phyloP scores from a whole-genome alignment of 129 eudicot genomes.

The Pulicaria dysenterica region DNA sequence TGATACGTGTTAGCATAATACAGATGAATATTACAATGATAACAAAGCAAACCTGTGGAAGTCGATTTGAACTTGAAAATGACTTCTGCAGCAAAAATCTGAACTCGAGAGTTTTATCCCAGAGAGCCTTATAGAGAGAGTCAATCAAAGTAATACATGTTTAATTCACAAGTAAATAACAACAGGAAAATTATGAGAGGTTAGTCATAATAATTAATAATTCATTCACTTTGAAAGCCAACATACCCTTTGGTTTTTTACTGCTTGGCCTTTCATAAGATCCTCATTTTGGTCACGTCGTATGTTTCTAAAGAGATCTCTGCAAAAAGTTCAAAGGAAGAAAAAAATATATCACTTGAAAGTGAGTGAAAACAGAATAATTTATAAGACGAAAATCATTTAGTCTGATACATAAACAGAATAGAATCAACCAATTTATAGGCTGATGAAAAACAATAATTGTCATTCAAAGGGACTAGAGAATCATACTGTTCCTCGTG shows the following conservation, averaged over 20 bases:
- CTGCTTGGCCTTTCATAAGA: conserved; percentile 80
- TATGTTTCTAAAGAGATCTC: conserved; percentile 65
- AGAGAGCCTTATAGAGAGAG: conserved; percentile 71
- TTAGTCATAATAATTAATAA: background rate
- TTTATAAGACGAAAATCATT: too few species aligned
- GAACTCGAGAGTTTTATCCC: conserved; percentile 93
- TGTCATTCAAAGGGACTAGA: background rate
- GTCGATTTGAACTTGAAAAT: conserved; percentile 70
- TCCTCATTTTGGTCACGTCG: conserved; percentile 77
- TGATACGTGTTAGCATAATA: conserved; percentile 2
- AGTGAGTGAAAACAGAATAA: too few species aligned
- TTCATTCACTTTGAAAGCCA: background rate
- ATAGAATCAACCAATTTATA: background rate
- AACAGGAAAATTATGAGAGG: background rate
- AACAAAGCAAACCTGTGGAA: conserved; percentile 69
- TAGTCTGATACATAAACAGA: background rate
- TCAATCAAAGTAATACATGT: background rate
- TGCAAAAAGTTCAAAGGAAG: conserved; percentile 23
- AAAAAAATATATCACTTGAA: background rate
- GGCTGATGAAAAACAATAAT: background rate
- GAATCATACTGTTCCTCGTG: conserved; percentile 76
- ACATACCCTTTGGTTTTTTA: conserved; percentile 80
- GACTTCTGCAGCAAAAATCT: conserved; percentile 87
- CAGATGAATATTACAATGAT: background rate
- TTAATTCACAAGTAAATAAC: conserved; percentile 20